phyloP scores from a whole-genome alignment of 495 filamentous ascomycete genomes.

The Penicillium odoratum region DNA sequence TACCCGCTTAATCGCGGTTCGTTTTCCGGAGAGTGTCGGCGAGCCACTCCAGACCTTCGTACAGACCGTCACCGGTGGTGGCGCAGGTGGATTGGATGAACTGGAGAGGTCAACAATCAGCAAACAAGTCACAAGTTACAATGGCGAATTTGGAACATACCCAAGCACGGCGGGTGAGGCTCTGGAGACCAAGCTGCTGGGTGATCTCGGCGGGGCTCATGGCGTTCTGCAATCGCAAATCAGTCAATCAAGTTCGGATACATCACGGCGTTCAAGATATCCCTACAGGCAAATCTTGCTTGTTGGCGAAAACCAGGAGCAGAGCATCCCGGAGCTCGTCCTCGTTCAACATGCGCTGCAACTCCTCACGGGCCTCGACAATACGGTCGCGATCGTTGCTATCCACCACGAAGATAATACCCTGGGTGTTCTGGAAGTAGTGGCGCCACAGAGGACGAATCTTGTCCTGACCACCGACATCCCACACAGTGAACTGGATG shows the following conservation, averaged over 20 bases:
- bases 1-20: slow-evolving; percentile 69
- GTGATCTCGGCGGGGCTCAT: slow-evolving; percentile 99
- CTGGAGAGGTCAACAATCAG: slow-evolving; percentile 43
- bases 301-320: slow-evolving; percentile 99
- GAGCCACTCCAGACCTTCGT: slow-evolving; percentile 99
- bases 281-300: slow-evolving; percentile 98
- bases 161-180: slow-evolving; percentile 95
- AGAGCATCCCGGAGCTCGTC: slow-evolving; percentile 97
- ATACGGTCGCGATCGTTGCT: slow-evolving; percentile 99
- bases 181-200: slow-evolving; percentile 99
- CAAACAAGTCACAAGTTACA: background rate
- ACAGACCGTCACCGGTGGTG: slow-evolving; percentile 98
- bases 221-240: slow-evolving; percentile 68
- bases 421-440: slow-evolving; percentile 99
- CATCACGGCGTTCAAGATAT: slow-evolving; percentile 7
- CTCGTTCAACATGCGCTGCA: slow-evolving; percentile 99
- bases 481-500: slow-evolving; percentile 99
- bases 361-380: slow-evolving; percentile 96
- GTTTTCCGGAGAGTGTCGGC: slow-evolving; percentile 92
- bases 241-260: background rate
- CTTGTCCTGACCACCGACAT: slow-evolving; percentile 99
- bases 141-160: slow-evolving; percentile 54
- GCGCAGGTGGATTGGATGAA: slow-evolving; percentile 99
- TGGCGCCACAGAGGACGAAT: slow-evolving; percentile 99
- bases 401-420: slow-evolving; percentile 99